Evolutionary conservation across 1,284 basidiomycete genomes (phyloP).

Genomic region (Ustilago esculenta): DNA sequence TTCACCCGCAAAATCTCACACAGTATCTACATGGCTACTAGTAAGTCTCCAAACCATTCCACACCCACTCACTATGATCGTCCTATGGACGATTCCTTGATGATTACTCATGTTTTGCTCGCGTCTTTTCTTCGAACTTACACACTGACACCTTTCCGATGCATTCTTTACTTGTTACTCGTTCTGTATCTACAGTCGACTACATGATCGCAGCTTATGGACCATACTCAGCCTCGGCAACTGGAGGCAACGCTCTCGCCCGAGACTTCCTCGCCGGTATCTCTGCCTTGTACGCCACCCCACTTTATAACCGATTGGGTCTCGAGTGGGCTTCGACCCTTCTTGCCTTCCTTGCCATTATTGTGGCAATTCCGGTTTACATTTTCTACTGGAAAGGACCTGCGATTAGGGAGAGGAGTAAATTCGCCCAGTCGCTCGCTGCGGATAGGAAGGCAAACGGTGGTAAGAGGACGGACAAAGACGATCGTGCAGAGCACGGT

Average conservation of each 20-base stretch:
- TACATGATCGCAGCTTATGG: conserved; percentile 69
- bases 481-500: conserved; percentile 30
- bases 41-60: no score
- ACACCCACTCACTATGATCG: no score
- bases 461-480: conserved; percentile 26
- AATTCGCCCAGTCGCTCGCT: conserved; percentile 67
- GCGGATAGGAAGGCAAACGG: conserved; percentile 64
- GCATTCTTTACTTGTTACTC: no score
- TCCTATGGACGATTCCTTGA: no score
- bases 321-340: conserved; percentile 68
- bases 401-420: conserved; percentile 65
- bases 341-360: conserved; percentile 67
- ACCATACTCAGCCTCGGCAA: conserved; percentile 68
- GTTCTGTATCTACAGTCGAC: no score
- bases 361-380: conserved; percentile 68
- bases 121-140: no score
- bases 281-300: conserved; percentile 68
- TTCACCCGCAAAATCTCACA: no score
- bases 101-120: no score
- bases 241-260: conserved; percentile 64
- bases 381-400: conserved; percentile 69
- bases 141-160: no score
- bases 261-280: conserved; percentile 68
- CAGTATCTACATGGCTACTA: conserved; percentile 62
- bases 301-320: conserved; percentile 66